These are phyloP conservation scores for Hypoxylon intermedium DNA, from an alignment of 495 filamentous ascomycete genomes.

Conservation along the genomic window DNA sequence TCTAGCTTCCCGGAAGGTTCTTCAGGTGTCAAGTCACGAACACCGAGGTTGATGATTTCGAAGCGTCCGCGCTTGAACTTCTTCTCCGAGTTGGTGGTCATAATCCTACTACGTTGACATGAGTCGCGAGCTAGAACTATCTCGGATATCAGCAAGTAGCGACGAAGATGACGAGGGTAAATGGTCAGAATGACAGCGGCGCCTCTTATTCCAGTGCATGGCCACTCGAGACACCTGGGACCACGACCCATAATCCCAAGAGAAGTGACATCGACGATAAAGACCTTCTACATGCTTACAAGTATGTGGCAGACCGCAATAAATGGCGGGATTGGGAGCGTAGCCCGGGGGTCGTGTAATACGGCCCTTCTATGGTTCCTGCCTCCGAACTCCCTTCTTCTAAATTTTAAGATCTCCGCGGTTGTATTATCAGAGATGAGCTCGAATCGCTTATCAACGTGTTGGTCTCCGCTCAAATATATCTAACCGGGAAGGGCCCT, in stretches of 20 bases:
- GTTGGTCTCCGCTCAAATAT: not conserved
- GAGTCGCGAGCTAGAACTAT: not conserved
- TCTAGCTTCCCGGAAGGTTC: not conserved
- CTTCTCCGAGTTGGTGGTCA: not conserved
- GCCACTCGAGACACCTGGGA: not conserved
- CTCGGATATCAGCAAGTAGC: not conserved
- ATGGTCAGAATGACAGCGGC: not conserved
- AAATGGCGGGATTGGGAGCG: not conserved
- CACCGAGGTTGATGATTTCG: constrained; percentile 1
- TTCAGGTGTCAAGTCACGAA: not conserved
- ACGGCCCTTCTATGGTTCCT: not conserved
- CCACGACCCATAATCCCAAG: not conserved
- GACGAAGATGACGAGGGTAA: not conserved
- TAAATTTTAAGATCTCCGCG: not conserved
- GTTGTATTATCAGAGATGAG: not conserved
- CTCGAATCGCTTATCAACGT: not conserved
- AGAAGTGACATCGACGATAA: not conserved
- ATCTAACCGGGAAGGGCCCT: not conserved
- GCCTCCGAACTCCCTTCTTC: not conserved
- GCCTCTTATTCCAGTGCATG: not conserved
- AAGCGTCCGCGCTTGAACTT: not conserved
- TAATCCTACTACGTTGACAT: not conserved
- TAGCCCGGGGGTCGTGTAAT: not conserved
- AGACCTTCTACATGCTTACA: not conserved
- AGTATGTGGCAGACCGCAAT: not conserved